phyloP scores from a whole-genome alignment of 257 asterid species.

The Penstemon davidsonii region DNA sequence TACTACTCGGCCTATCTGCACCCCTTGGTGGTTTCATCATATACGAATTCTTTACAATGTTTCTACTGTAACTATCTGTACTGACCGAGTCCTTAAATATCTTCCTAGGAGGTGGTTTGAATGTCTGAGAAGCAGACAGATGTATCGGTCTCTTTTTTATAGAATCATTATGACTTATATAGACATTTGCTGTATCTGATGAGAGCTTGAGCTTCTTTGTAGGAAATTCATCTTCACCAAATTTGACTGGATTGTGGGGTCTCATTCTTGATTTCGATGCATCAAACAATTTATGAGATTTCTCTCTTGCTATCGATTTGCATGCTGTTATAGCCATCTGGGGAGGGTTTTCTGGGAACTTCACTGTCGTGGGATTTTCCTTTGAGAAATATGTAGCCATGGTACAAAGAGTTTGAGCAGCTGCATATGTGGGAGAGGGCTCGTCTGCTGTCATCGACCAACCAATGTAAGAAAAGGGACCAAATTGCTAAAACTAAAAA shows the following conservation, averaged over 20 bases:
- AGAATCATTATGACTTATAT: constrained; percentile 30
- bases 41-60: constrained; percentile 51
- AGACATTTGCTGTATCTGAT: constrained; percentile 32
- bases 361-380: constrained; percentile 38
- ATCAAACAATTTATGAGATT: constrained; percentile 43
- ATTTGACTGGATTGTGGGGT: constrained; percentile 36
- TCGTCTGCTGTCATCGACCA: constrained; percentile 40
- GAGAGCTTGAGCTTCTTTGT: constrained; percentile 68
- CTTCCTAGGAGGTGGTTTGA: constrained; percentile 61
- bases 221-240: constrained; percentile 42
- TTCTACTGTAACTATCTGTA: constrained; percentile 36
- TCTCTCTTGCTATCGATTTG: constrained; percentile 48
- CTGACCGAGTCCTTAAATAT: constrained; percentile 44
- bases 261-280: constrained; percentile 40
- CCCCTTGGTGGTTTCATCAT: constrained; percentile 57
- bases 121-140: constrained; percentile 41
- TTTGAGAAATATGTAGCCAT: constrained; percentile 44
- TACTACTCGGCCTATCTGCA: constrained; percentile 48
- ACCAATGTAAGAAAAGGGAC: constrained; percentile 8
- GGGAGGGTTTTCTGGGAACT: constrained; percentile 47
- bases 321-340: constrained; percentile 49
- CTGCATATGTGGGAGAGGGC: constrained; percentile 48
- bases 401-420: constrained; percentile 79
- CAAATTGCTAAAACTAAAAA: background rate
- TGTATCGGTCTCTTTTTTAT: constrained; percentile 40